phyloP scores from a whole-genome alignment of 305 asterid species.

The Fraxinus xanthoxyloides region DNA sequence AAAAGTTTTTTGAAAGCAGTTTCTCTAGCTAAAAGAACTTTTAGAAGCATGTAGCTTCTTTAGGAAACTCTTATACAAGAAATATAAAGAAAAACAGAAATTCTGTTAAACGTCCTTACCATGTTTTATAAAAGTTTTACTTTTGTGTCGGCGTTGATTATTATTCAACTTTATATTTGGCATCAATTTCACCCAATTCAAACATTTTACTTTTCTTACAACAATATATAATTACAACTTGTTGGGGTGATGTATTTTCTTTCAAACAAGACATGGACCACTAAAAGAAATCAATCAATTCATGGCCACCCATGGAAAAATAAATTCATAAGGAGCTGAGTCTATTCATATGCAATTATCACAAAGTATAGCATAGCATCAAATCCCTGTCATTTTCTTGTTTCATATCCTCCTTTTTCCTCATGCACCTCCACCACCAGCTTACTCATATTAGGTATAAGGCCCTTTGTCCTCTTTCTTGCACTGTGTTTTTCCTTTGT shows the following conservation, averaged over 20 bases:
- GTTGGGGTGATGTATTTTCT: neutral
- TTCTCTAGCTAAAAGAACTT: neutral
- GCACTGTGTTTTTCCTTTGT: neutral
- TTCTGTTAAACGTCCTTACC: neutral
- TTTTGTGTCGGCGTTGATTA: neutral
- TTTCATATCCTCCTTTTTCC: constrained; percentile 3
- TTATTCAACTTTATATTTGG: neutral
- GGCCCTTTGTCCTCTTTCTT: constrained; percentile 19
- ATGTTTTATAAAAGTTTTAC: neutral
- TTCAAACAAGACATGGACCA: constrained; percentile 11
- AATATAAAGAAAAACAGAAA: neutral
- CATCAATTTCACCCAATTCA: neutral
- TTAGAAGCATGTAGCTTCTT: neutral
- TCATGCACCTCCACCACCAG: constrained; percentile 8
- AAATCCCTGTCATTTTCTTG: constrained; percentile 11
- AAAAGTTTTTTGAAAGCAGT: neutral
- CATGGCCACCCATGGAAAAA: neutral
- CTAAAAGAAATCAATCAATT: neutral
- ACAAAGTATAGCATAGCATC: neutral
- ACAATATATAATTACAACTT: neutral
- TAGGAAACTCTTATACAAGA: neutral
- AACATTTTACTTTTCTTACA: neutral
- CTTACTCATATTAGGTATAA: neutral
- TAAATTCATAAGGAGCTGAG: neutral
- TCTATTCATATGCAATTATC: constrained; percentile 7